Evolutionary conservation across 1,284 basidiomycete genomes (phyloP).

Genomic region (Apiotrichum gracile): DNA sequence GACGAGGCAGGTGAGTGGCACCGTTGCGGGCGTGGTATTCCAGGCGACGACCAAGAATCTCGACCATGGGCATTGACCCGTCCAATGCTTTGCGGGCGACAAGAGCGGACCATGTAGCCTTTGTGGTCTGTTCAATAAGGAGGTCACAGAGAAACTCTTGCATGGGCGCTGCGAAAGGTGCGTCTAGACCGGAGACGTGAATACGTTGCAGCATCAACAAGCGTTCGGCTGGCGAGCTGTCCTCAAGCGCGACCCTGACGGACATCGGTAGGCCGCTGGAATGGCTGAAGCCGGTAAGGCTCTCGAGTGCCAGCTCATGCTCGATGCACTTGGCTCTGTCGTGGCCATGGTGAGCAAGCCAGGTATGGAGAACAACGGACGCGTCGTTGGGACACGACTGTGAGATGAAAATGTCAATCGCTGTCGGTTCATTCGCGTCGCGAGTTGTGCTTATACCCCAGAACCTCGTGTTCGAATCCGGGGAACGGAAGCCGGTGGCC

Average conservation of each 20-base stretch:
- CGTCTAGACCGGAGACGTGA: not conserved
- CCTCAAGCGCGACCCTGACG: constrained; percentile 5
- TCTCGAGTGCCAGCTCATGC: constrained; percentile 8
- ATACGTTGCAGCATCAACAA: constrained; percentile 3
- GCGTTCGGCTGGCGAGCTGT: not conserved
- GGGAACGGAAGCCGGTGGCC: constrained; percentile 8
- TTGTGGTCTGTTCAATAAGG: constrained; percentile 3
- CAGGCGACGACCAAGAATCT: constrained; percentile 1
- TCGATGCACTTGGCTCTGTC: not conserved
- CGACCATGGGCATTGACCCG: not conserved
- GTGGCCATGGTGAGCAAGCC: constrained; percentile 3
- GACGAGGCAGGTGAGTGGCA: not conserved
- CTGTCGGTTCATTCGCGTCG: not conserved
- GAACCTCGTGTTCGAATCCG: constrained; percentile 2
- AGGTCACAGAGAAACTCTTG: not conserved
- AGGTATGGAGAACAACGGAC: constrained; percentile 10
- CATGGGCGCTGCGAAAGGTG: not conserved
- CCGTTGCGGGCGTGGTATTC: constrained; percentile 4
- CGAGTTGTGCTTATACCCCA: constrained; percentile 1
- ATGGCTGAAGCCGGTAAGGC: not conserved
- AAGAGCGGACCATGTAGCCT: not conserved
- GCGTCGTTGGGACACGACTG: constrained; percentile 5
- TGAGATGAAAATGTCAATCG: constrained; percentile 8
- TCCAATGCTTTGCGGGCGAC: constrained; percentile 5
- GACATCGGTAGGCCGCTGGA: constrained; percentile 1